Percentiles rank a stretch among this genome's conserved stretches.
phyloP scores from a whole-genome alignment of 345 rosid species.

The Carallia pectinifolia region DNA sequence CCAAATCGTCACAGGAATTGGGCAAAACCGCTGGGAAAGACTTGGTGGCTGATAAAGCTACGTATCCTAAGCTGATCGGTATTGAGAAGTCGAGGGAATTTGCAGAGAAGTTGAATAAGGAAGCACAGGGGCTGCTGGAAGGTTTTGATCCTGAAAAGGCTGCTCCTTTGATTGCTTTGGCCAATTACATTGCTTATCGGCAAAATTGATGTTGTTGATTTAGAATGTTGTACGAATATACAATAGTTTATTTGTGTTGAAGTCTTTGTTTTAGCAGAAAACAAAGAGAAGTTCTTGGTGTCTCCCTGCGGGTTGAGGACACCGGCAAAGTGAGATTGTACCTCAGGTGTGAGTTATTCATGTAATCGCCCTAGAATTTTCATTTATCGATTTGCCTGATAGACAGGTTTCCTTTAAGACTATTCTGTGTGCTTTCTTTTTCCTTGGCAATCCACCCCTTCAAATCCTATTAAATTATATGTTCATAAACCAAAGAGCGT shows the following conservation, averaged over 20 bases:
- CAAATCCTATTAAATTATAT: no score
- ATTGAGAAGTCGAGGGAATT: slow-evolving; percentile 69
- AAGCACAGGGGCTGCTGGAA: slow-evolving; percentile 59
- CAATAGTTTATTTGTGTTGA: background rate
- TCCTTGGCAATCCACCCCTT: no score
- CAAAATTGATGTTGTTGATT: slow-evolving; percentile 46
- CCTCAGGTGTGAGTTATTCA: no score
- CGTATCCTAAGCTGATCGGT: slow-evolving; percentile 87
- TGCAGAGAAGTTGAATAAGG: slow-evolving; percentile 61
- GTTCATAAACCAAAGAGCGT: no score
- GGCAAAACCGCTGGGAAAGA: slow-evolving; percentile 99
- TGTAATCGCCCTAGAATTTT: no score
- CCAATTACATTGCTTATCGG: slow-evolving; percentile 79
- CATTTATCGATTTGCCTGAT: no score
- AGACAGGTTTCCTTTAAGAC: no score
- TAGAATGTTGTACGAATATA: background rate
- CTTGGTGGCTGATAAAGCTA: slow-evolving; percentile 72
- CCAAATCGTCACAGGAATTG: slow-evolving; percentile 70
- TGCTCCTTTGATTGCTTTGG: slow-evolving; percentile 85
- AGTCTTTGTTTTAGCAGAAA: background rate
- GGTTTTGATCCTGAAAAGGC: slow-evolving; percentile 68
- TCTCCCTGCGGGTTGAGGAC: background rate
- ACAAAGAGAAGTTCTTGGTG: background rate
- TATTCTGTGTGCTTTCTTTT: no score
- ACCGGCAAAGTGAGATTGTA: no score